Conservation (phyloP, 352 stramenopile species). For the Pythium plurisporium region DNA sequence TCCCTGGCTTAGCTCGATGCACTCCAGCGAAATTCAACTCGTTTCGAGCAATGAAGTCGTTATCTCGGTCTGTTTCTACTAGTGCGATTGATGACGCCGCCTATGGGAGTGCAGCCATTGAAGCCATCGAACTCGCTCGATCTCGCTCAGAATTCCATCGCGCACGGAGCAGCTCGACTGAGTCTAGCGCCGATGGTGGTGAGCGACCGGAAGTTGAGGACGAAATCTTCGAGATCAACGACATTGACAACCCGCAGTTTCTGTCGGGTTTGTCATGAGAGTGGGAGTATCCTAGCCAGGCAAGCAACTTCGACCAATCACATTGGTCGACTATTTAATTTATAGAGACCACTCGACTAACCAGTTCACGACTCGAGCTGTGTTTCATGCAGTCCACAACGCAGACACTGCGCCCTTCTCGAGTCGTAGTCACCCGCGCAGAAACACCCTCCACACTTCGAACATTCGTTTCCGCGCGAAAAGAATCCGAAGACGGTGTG, state of each 20-base stretch:
- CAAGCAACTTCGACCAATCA: neutral
- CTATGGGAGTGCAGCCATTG: conserved; percentile 7
- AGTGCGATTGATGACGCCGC: conserved; percentile 9
- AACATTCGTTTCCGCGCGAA: conserved; percentile 43
- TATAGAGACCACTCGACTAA: conserved; percentile 6
- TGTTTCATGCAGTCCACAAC: neutral
- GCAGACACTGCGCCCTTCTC: neutral
- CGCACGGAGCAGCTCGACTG: conserved; percentile 13
- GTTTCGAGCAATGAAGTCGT: conserved; percentile 44
- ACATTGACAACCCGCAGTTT: conserved; percentile 11
- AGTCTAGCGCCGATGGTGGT: conserved; percentile 15
- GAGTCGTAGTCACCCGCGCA: conserved; percentile 47
- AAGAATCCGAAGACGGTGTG: conserved; percentile 70
- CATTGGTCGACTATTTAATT: conserved; percentile 3
- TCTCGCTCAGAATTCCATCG: conserved; percentile 14
- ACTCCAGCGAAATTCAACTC: conserved; percentile 84
- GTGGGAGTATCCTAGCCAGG: neutral
- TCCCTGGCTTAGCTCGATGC: conserved; percentile 64
- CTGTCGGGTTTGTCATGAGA: conserved; percentile 2
- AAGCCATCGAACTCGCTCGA: conserved; percentile 17
- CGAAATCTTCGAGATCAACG: conserved; percentile 20
- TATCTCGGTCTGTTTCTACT: conserved; percentile 12
- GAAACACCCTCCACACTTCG: conserved; percentile 47
- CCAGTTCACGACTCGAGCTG: neutral
- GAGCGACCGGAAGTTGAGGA: conserved; percentile 6